Conservation (phyloP, 1,139 yeast genomes). For the Hyphopichia khmerensis region DNA sequence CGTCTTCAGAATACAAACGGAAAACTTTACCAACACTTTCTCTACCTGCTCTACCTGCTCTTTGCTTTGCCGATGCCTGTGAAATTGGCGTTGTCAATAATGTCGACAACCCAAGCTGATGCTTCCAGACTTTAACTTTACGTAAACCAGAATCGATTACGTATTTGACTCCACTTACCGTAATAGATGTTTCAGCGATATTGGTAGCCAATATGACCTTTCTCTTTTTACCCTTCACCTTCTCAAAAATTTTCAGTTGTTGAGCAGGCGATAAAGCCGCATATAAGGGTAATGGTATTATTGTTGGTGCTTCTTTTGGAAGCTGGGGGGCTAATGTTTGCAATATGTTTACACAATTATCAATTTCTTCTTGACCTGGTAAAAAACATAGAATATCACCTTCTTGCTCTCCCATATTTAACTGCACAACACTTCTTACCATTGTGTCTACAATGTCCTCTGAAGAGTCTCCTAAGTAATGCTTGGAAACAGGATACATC, state of each 20-base stretch:
- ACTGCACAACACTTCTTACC: slow-evolving; percentile 72
- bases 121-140: slow-evolving; percentile 93
- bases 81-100: slow-evolving; percentile 89
- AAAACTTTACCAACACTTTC: slow-evolving; percentile 87
- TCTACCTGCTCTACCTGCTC: slow-evolving; percentile 99
- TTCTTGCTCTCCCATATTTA: slow-evolving; percentile 71
- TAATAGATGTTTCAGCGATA: slow-evolving; percentile 95
- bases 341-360: slow-evolving; percentile 69
- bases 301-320: slow-evolving; percentile 72
- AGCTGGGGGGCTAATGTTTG: slow-evolving; percentile 60
- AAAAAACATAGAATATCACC: slow-evolving; percentile 91
- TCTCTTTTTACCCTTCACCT: slow-evolving; percentile 58
- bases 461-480: slow-evolving; percentile 52
- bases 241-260: slow-evolving; percentile 75
- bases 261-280: slow-evolving; percentile 88
- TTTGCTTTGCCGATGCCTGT: slow-evolving; percentile 90
- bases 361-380: slow-evolving; percentile 98
- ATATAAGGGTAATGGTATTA: slow-evolving; percentile 81
- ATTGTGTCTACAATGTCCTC: slow-evolving; percentile 85
- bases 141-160: slow-evolving; percentile 91
- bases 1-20: slow-evolving; percentile 74
- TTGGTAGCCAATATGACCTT: slow-evolving; percentile 90
- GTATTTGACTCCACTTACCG: slow-evolving; percentile 92
- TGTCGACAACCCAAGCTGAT: slow-evolving; percentile 86
- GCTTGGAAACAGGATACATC: slow-evolving; percentile 77